phyloP scores from a whole-genome alignment of 192 early-diverging fungal genomes.

The Chytriomyces sp. region DNA sequence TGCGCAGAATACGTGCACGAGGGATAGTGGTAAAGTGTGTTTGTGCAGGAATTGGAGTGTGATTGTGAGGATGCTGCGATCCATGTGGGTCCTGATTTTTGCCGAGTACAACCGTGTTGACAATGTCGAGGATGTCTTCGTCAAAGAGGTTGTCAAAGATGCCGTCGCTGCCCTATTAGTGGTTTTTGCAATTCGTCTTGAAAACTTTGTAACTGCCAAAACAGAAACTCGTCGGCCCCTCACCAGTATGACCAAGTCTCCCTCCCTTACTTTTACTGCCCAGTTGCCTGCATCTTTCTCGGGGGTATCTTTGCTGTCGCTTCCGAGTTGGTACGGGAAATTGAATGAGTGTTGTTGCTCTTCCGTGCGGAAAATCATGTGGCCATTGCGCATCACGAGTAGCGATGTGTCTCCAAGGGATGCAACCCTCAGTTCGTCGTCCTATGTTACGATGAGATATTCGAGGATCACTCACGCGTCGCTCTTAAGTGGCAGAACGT shows the following conservation, averaged over 20 bases:
- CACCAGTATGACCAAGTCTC: slow-evolving; percentile 85
- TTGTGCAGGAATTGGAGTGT: not conserved
- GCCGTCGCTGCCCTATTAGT: slow-evolving; percentile 75
- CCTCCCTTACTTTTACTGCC: slow-evolving; percentile 81
- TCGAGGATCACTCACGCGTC: not conserved
- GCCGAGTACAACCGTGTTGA: slow-evolving; percentile 35
- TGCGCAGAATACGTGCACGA: slow-evolving; percentile 7
- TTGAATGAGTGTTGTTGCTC: slow-evolving; percentile 99
- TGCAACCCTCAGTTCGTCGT: slow-evolving; percentile 91
- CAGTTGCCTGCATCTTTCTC: slow-evolving; percentile 78
- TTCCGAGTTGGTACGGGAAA: slow-evolving; percentile 95
- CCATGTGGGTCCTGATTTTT: not conserved
- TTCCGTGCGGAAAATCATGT: slow-evolving; percentile 90
- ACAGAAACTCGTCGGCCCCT: not conserved
- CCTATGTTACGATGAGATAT: slow-evolving; percentile 33
- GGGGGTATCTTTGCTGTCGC: slow-evolving; percentile 77
- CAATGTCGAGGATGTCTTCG: slow-evolving; percentile 92
- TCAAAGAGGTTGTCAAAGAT: slow-evolving; percentile 98
- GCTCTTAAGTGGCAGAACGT: too few relatives aligned
- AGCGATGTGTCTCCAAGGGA: slow-evolving; percentile 96
- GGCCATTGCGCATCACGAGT: slow-evolving; percentile 81
- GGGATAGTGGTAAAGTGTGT: not conserved
- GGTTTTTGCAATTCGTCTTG: too few relatives aligned
- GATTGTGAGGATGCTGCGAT: not conserved
- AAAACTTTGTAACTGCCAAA: too few relatives aligned